Conservation (phyloP, 345 rosid species). For the Eucalyptus cloeziana region DNA sequence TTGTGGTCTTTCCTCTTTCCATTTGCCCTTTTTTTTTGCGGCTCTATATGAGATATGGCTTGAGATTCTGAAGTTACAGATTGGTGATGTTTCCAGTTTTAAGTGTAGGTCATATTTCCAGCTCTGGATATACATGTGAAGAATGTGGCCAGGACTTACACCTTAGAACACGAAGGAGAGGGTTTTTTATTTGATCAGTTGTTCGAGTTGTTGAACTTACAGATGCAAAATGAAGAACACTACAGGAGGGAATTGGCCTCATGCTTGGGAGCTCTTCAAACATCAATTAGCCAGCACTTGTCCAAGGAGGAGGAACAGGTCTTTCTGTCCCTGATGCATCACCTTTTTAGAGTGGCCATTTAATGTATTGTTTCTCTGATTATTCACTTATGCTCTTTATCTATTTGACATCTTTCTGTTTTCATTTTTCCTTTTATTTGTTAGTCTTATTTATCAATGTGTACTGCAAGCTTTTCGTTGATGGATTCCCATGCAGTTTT, state of each 20-base stretch:
- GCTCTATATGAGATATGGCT: background rate
- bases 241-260: conserved; percentile 54
- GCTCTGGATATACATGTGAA: conserved; percentile 56
- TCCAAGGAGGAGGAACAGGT: conserved; percentile 75
- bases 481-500: background rate
- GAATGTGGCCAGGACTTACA: conserved; percentile 49
- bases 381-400: background rate
- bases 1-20: background rate
- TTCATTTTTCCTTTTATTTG: background rate
- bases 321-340: background rate
- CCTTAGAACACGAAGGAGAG: conserved; percentile 54
- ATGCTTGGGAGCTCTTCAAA: conserved; percentile 46
- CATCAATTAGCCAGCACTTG: conserved; percentile 59
- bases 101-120: conserved; percentile 49
- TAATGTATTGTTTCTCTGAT: background rate
- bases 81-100: background rate
- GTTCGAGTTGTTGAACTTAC: conserved; percentile 25
- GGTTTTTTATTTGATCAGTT: conserved; percentile 45
- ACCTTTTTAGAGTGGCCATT: background rate
- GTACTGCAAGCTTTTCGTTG: background rate
- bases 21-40: background rate
- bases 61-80: background rate
- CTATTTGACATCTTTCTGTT: background rate
- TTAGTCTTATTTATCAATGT: background rate
- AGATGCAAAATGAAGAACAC: conserved; percentile 20